A percentile compares a stretch with the other conserved stretches of the same genome.
These are phyloP conservation scores for Didymella arachidicola DNA, from an alignment of 2,329 filamentous ascomycete species.

Conservation along the genomic window DNA sequence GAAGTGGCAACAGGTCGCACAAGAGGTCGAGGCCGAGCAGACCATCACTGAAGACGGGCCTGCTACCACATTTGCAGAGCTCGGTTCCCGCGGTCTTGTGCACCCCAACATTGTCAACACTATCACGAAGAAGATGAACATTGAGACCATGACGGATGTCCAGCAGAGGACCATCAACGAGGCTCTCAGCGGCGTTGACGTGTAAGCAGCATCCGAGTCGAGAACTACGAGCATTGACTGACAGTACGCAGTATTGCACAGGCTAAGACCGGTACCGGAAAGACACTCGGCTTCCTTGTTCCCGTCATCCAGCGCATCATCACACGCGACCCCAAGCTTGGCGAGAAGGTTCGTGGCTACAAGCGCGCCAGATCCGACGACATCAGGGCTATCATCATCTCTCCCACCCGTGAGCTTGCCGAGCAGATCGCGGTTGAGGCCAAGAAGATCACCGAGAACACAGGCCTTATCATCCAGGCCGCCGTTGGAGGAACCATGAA, in stretches of 20 bases:
- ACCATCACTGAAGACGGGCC: conserved; percentile 30
- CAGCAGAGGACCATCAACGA: conserved; percentile 84
- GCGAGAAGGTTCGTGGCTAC: conserved; percentile 51
- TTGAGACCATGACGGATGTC: conserved; percentile 90
- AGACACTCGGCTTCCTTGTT: conserved; percentile 91
- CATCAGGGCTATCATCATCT: conserved; percentile 68
- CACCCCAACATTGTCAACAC: conserved; percentile 70
- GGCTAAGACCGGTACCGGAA: conserved; percentile 96
- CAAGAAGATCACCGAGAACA: conserved; percentile 68
- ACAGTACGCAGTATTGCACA: conserved; percentile 70
- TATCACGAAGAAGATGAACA: conserved; percentile 75
- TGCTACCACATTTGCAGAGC: conserved; percentile 56
- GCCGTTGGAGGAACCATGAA: conserved; percentile 96
- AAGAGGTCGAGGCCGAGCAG: conserved; percentile 31
- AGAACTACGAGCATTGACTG: conserved; percentile 5
- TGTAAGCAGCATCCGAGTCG: conserved; percentile 62
- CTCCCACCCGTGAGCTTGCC: conserved; percentile 68
- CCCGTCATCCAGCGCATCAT: conserved; percentile 85
- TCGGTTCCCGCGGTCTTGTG: conserved; percentile 60
- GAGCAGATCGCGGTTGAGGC: conserved; percentile 77
- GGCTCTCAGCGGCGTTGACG: conserved; percentile 79
- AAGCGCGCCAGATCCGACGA: conserved; percentile 58
- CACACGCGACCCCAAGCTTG: conserved; percentile 67
- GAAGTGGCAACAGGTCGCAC: conserved; percentile 48
- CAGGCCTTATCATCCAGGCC: conserved; percentile 72